A percentile compares a stretch with the other conserved stretches of the same genome.
These are phyloP conservation scores for Trichoderma koningii DNA, from an alignment of 2,329 filamentous ascomycete species.

Conservation along the genomic window DNA sequence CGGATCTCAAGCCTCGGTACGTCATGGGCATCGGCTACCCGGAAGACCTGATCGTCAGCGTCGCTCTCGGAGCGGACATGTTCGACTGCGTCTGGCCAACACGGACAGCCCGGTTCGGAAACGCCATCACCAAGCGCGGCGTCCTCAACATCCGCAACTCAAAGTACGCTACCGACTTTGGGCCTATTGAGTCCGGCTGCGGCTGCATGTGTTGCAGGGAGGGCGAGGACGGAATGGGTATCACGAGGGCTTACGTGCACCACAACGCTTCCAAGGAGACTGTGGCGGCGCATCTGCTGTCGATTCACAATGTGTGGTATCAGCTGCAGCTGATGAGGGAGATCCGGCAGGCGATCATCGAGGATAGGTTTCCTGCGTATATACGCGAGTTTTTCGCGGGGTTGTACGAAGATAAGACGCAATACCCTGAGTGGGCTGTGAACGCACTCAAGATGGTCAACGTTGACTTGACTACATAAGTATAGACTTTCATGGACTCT, in stretches of 20 bases:
- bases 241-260: constrained; percentile 87
- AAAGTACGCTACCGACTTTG: constrained; percentile 75
- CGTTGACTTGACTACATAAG: constrained; percentile 57
- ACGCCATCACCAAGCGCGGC: constrained; percentile 80
- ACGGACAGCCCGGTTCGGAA: constrained; percentile 91
- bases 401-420: constrained; percentile 64
- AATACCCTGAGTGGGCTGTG: constrained; percentile 82
- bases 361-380: constrained; percentile 78
- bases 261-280: constrained; percentile 95
- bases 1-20: constrained; percentile 92
- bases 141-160: constrained; percentile 83
- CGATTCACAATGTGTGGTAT: constrained; percentile 95
- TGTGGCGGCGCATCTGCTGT: constrained; percentile 79
- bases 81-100: constrained; percentile 99
- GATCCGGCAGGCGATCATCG: constrained; percentile 74
- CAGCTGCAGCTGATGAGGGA: constrained; percentile 80
- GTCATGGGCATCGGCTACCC: constrained; percentile 99
- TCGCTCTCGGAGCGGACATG: constrained; percentile 96
- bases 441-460: constrained; percentile 76
- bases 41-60: constrained; percentile 90
- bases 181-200: constrained; percentile 80
- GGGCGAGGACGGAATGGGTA: constrained; percentile 70
- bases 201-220: constrained; percentile 74
- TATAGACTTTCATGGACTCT: constrained; percentile 6
- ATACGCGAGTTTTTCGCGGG: constrained; percentile 75